Evolutionary conservation across 306 rosid genomes (phyloP).

Genomic region (Ochetophila trinervis): DNA sequence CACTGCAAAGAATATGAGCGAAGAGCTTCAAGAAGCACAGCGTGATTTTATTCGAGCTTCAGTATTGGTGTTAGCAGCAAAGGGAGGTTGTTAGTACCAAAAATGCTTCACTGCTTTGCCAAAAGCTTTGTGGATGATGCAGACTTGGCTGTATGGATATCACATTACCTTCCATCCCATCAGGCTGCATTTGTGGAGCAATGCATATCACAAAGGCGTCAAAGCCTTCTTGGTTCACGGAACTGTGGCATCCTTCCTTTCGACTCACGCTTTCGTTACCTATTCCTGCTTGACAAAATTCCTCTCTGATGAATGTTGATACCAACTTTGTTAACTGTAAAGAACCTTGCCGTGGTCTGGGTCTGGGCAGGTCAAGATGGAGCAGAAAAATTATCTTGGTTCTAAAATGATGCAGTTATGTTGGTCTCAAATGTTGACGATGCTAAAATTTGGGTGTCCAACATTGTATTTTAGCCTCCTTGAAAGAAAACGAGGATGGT

Average conservation of each 20-base stretch:
- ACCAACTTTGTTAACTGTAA: background rate
- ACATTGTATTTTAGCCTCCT: background rate
- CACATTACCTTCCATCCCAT: conserved; percentile 58
- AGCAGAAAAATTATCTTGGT: background rate
- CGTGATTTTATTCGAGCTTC: conserved; percentile 63
- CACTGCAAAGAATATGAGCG: conserved; percentile 48
- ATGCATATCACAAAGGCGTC: conserved; percentile 61
- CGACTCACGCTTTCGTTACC: conserved; percentile 65
- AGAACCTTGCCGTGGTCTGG: conserved; percentile 4
- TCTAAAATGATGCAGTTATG: background rate
- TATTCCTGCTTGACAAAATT: conserved; percentile 44
- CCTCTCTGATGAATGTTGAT: conserved; percentile 2
- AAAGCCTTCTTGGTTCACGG: conserved; percentile 56
- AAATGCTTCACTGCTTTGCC: conserved; percentile 67
- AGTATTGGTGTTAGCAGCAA: conserved; percentile 64
- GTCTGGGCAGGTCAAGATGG: background rate
- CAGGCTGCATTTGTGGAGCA: conserved; percentile 68
- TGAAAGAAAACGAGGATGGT: conserved; percentile 8
- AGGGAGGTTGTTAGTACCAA: conserved; percentile 66
- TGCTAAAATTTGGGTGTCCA: background rate
- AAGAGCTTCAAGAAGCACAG: conserved; percentile 66
- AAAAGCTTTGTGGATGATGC: conserved; percentile 58
- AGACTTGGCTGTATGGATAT: conserved; percentile 68
- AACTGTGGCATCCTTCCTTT: conserved; percentile 71
- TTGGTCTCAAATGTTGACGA: background rate